Evolutionary conservation across 202 grass and related monocot genomes (phyloP).

Genomic region (Hordeum pubiflorum): DNA sequence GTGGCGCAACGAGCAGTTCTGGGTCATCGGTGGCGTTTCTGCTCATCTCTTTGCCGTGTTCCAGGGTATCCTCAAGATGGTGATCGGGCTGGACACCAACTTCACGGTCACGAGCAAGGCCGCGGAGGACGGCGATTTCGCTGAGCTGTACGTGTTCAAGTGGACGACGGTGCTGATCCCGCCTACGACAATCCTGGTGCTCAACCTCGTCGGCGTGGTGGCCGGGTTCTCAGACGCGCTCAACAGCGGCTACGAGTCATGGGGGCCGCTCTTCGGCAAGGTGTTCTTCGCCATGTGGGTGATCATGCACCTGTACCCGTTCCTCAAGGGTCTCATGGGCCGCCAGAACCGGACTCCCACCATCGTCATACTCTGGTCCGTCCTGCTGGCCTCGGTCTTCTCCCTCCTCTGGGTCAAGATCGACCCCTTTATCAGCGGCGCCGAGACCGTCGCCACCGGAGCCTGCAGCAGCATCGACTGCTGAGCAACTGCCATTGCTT

Average conservation of each 20-base stretch:
- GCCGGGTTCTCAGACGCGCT: constrained; percentile 87
- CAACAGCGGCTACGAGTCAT: constrained; percentile 94
- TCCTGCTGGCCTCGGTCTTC: constrained; percentile 86
- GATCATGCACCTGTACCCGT: constrained; percentile 95
- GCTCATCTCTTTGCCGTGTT: constrained; percentile 96
- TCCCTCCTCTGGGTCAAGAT: constrained; percentile 99
- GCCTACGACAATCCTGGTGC: constrained; percentile 74
- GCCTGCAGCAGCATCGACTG: constrained; percentile 67
- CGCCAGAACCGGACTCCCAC: constrained; percentile 95
- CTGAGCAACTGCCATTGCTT: constrained; percentile 19
- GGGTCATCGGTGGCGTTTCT: constrained; percentile 90
- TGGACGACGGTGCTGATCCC: constrained; percentile 98
- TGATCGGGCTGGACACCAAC: constrained; percentile 90
- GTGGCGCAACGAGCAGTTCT: constrained; percentile 99
- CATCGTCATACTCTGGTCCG: constrained; percentile 91
- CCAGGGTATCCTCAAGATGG: constrained; percentile 94
- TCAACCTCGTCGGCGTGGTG: constrained; percentile 93
- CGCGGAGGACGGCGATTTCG: constrained; percentile 67
- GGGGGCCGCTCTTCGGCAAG: constrained; percentile 98
- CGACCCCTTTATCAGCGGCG: constrained; percentile 62
- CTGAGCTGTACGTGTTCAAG: constrained; percentile 87
- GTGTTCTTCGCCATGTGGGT: constrained; percentile 98
- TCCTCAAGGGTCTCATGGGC: constrained; percentile 99
- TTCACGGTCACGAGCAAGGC: constrained; percentile 89
- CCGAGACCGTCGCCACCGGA: constrained; percentile 26